A percentile compares a stretch with the other conserved stretches of the same genome.
These are phyloP conservation scores for Rutstroemia sp. DNA, from an alignment of 2,329 filamentous ascomycete genomes.

Conservation along the genomic window DNA sequence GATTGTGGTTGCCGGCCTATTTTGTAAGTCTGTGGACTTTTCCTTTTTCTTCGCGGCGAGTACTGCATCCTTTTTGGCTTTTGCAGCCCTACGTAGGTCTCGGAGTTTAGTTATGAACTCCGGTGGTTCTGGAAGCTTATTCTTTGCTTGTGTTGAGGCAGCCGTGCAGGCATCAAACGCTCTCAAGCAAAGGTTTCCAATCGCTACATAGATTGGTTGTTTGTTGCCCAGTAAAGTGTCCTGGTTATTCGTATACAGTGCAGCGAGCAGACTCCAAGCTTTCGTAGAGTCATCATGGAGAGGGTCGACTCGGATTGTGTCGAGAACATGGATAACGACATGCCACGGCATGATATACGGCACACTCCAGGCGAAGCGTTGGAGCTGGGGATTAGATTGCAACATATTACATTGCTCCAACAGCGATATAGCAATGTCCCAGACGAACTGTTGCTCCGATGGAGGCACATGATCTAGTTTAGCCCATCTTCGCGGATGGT, in stretches of 20 bases:
- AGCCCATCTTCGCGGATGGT: conserved; percentile 29
- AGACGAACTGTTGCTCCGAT: conserved; percentile 27
- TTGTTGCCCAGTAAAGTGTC: conserved; percentile 21
- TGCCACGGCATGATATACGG: conserved; percentile 31
- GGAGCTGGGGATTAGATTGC: too few species aligned
- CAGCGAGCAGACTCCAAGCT: conserved; percentile 31
- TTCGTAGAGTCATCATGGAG: conserved; percentile 26
- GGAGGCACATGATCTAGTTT: conserved; percentile 22
- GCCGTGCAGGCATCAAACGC: conserved; percentile 23
- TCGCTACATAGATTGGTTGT: conserved; percentile 27
- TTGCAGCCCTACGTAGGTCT: too few species aligned
- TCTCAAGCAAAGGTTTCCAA: conserved; percentile 30
- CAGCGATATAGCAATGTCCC: conserved; percentile 21
- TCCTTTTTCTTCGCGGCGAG: too few species aligned
- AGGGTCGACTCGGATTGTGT: conserved; percentile 30
- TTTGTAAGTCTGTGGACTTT: too few species aligned
- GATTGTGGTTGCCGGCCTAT: too few species aligned
- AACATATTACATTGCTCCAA: too few species aligned
- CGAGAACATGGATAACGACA: conserved; percentile 31
- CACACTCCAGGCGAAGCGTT: conserved; percentile 28
- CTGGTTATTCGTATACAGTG: conserved; percentile 29
- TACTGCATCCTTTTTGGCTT: too few species aligned
- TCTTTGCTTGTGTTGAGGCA: conserved; percentile 4
- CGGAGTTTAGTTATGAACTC: too few species aligned
- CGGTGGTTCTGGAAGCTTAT: too few species aligned